phyloP scores from a whole-genome alignment of 2,329 filamentous ascomycete species.

The Epichloe uncinata region DNA sequence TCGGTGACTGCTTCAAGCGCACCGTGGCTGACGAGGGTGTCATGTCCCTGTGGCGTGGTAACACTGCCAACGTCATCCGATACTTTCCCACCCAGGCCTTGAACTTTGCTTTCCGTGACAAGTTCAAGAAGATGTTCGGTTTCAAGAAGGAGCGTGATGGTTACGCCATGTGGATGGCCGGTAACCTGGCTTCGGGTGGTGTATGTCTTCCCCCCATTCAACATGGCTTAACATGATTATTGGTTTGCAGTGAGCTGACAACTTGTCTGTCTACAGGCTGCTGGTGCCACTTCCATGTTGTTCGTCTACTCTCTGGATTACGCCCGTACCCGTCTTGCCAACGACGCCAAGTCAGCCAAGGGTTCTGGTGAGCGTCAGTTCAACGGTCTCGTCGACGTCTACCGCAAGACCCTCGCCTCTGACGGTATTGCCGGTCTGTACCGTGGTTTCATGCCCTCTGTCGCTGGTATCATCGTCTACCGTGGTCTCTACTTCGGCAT shows the following conservation, averaged over 20 bases:
- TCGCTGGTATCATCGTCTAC: constrained; percentile 99
- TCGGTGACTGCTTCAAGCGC: constrained; percentile 88
- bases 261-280: constrained; percentile 42
- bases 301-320: constrained; percentile 99
- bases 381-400: constrained; percentile 98
- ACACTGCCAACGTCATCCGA: constrained; percentile 99
- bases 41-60: constrained; percentile 95
- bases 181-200: constrained; percentile 99
- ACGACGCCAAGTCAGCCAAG: constrained; percentile 99
- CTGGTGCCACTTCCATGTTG: constrained; percentile 98
- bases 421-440: constrained; percentile 99
- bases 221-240: background rate
- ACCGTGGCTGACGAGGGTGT: constrained; percentile 86
- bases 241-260: constrained; percentile 3
- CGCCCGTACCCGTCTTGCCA: constrained; percentile 99
- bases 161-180: constrained; percentile 97
- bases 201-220: constrained; percentile 40
- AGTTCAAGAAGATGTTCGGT: constrained; percentile 99
- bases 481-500: constrained; percentile 99
- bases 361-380: constrained; percentile 96
- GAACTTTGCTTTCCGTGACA: constrained; percentile 99
- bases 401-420: constrained; percentile 98
- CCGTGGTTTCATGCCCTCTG: constrained; percentile 99
- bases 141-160: constrained; percentile 99
- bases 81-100: constrained; percentile 99